A percentile compares a stretch with the other conserved stretches of the same genome.
These are phyloP conservation scores for Saccharomyces hybrid DNA, from an alignment of 1,139 yeast genomes.

Conservation along the genomic window DNA sequence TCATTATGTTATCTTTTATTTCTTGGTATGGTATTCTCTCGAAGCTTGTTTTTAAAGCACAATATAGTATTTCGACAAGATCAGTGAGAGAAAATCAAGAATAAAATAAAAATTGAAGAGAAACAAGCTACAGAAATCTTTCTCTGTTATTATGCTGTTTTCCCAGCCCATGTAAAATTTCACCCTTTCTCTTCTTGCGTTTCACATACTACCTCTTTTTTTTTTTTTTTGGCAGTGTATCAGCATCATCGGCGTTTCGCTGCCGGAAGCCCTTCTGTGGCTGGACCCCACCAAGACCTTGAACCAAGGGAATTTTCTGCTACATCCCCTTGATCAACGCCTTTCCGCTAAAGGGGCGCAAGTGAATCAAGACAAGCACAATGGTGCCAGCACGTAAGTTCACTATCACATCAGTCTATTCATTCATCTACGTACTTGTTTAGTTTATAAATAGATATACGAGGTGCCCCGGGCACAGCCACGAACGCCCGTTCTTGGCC, in stretches of 20 bases:
- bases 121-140: not conserved
- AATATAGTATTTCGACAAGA: not conserved
- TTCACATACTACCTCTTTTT: not conserved
- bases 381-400: not conserved
- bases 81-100: not conserved
- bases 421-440: not conserved
- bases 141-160: not conserved
- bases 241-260: not conserved
- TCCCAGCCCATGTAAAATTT: not conserved
- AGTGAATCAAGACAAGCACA: not conserved
- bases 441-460: not conserved
- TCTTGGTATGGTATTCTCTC: not conserved
- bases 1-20: not conserved
- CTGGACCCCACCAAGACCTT: not conserved
- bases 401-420: not conserved
- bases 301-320: not conserved
- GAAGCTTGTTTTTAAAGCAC: not conserved
- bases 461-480: not conserved
- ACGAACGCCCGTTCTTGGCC: not conserved
- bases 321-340: not conserved
- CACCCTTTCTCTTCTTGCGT: not conserved
- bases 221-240: not conserved
- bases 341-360: not conserved
- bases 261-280: slow-evolving; percentile 1
- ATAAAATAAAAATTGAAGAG: not conserved